Base-by-base conservation (phyloP, 257 asterid genomes). In the Lycium barbarum region DNA sequence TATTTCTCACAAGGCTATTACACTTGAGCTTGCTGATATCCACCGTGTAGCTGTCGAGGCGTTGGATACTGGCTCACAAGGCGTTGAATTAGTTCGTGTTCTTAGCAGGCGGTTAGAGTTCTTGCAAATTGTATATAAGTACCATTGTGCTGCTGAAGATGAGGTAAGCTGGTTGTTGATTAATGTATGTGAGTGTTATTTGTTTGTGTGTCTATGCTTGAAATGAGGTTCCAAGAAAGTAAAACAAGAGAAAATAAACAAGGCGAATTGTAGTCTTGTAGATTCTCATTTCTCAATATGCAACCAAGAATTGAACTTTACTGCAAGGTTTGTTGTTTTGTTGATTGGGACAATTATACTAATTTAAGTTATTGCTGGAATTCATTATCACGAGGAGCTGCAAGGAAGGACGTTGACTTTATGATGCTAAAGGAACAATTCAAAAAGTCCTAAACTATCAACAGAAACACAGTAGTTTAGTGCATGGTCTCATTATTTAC, bases 81-180 rank as follows among this genome's bases (percentile, higher is more conserved):
- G 80, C 33, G 85, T 87, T 22, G 91, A 89, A 26, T 59, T 89
- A 15, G 83, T 90, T 17, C 90, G 72, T 87, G 93, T 88, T 85
- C 90, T 93, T 76, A 74, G 87, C 22, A 88, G 92, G 81, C 90
- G 94, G 86, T 83, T 95, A 85, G 92, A 94, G 89, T 95, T 95
- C 78, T 87, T 95, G 90, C 90, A 88, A 89, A 93, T 93, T 68
- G 98, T 94, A 1, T 94, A 84, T 80, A 89, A 89, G 81, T 94
- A 94, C 62, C 98, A 94, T 84, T 89, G 90, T 81, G 91, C 92
- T 49, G 97, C 99, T 70, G 99, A 95, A 89, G 99, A 95, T 81
- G 99, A 95, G 99, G 99, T 95, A 78, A 53, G 22, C 3, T 74
- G 43, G 61, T 49, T 22, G 43, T 47, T 74, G 2, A 7, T 38